phyloP scores from a whole-genome alignment of 23 red algal species.

The Chondrus crispus region DNA sequence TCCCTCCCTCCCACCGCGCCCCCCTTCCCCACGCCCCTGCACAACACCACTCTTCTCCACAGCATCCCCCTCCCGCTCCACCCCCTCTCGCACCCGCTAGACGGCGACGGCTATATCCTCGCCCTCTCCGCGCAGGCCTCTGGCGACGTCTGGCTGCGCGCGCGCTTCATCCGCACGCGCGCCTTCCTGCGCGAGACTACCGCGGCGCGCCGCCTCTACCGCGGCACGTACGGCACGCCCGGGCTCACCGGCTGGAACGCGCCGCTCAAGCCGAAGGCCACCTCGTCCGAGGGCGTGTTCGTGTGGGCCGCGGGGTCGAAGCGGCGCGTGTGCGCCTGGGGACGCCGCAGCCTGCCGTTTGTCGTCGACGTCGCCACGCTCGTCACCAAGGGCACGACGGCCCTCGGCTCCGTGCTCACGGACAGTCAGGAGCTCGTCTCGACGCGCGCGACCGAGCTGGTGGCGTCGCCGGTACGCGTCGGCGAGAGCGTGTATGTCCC shows the following conservation, averaged over 20 bases:
- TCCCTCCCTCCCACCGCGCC: no score
- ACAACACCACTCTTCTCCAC: slow-evolving; percentile 38
- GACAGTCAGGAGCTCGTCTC: slow-evolving; percentile 32
- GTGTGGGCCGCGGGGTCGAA: slow-evolving; percentile 1
- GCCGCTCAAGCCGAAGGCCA: slow-evolving; percentile 46
- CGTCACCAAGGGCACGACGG: slow-evolving; percentile 45
- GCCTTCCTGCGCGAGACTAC: slow-evolving; percentile 34
- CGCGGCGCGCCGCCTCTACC: not conserved
- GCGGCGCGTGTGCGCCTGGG: slow-evolving; percentile 23
- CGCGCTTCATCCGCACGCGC: slow-evolving; percentile 63
- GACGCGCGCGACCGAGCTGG: slow-evolving; percentile 17
- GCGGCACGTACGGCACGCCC: slow-evolving; percentile 58
- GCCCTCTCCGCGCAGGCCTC: slow-evolving; percentile 49
- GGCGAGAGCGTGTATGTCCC: slow-evolving; percentile 6
- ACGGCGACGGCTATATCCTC: slow-evolving; percentile 71
- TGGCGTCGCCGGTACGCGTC: not conserved
- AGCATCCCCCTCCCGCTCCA: slow-evolving; percentile 40
- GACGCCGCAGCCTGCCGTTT: slow-evolving; percentile 36
- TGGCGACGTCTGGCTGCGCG: slow-evolving; percentile 51
- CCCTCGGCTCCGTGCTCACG: slow-evolving; percentile 41
- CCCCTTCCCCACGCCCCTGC: not conserved
- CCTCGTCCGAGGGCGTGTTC: slow-evolving; percentile 14
- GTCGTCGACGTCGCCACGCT: slow-evolving; percentile 37
- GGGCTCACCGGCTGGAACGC: slow-evolving; percentile 40
- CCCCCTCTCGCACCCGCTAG: slow-evolving; percentile 34